Conservation (phyloP, 2,329 filamentous ascomycete species). For the Stagonosporopsis vannaccii region DNA sequence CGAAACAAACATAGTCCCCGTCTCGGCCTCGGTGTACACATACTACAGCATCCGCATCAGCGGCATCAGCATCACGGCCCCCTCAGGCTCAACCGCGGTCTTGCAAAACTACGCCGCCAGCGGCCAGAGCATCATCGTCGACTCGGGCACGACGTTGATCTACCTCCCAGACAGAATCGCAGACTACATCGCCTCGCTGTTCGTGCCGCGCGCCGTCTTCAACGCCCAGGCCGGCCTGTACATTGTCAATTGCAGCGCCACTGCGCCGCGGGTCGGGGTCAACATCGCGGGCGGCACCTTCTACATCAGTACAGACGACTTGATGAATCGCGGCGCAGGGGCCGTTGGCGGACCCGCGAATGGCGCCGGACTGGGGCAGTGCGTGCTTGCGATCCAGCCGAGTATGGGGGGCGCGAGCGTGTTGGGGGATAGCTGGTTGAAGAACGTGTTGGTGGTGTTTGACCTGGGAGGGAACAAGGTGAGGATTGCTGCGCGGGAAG, state of each 20-base stretch:
- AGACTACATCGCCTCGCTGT: conserved; percentile 28
- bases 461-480: conserved; percentile 54
- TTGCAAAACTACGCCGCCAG: conserved; percentile 3
- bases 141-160: conserved; percentile 34
- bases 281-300: conserved; percentile 24
- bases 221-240: conserved; percentile 15
- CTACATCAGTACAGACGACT: conserved; percentile 25
- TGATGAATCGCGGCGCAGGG: conserved; percentile 24
- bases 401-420: conserved; percentile 24
- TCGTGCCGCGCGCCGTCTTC: conserved; percentile 29
- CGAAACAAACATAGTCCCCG: conserved; percentile 26
- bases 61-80: conserved; percentile 31
- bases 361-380: conserved; percentile 10
- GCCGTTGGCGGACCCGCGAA: conserved; percentile 17
- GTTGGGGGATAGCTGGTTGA: conserved; percentile 56
- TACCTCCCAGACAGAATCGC: conserved; percentile 32
- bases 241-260: conserved; percentile 24
- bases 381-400: conserved; percentile 30
- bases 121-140: conserved; percentile 31
- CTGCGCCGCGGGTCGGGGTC: conserved; percentile 29
- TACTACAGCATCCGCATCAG: conserved; percentile 38
- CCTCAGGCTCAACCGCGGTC: background rate
- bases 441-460: conserved; percentile 57
- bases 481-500: conserved; percentile 47
- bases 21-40: conserved; percentile 24